phyloP scores from a whole-genome alignment of 805 yeast genomes.

The Nakazawaea ernobii region DNA sequence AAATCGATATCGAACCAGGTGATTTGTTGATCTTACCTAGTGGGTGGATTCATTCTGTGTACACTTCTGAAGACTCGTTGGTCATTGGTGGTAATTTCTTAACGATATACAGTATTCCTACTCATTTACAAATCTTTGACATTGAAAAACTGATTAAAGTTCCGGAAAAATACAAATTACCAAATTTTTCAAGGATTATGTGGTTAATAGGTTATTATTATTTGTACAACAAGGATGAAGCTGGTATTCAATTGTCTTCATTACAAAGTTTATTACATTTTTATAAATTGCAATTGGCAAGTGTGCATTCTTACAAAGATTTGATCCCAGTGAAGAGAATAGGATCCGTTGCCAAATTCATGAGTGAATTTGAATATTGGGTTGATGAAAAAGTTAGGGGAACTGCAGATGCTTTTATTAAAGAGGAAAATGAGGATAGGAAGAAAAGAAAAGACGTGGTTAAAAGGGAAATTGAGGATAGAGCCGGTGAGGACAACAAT shows the following conservation, averaged over 20 bases:
- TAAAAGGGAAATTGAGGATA: not conserved
- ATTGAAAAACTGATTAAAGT: constrained; percentile 69
- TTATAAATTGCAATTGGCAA: constrained; percentile 15
- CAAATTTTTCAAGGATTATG: constrained; percentile 63
- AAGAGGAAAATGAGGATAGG: not conserved
- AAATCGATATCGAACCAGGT: constrained; percentile 39
- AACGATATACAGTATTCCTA: constrained; percentile 55
- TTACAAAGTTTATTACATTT: constrained; percentile 18
- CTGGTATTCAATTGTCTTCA: constrained; percentile 16
- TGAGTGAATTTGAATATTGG: constrained; percentile 19
- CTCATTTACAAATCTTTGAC: constrained; percentile 54
- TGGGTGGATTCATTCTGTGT: constrained; percentile 91
- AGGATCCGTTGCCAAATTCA: constrained; percentile 20
- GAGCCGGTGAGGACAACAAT: not conserved
- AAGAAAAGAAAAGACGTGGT: not conserved
- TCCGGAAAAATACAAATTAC: constrained; percentile 71
- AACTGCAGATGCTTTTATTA: not conserved
- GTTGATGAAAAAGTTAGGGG: not conserved
- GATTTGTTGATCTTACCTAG: constrained; percentile 82
- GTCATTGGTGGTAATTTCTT: constrained; percentile 88
- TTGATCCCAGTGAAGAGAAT: constrained; percentile 19
- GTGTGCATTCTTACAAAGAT: constrained; percentile 8
- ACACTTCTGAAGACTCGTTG: constrained; percentile 73
- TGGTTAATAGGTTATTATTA: constrained; percentile 59
- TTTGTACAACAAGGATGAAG: constrained; percentile 9